Conservation (phyloP, 2,329 filamentous ascomycete species). For the Penicillium sp. region DNA sequence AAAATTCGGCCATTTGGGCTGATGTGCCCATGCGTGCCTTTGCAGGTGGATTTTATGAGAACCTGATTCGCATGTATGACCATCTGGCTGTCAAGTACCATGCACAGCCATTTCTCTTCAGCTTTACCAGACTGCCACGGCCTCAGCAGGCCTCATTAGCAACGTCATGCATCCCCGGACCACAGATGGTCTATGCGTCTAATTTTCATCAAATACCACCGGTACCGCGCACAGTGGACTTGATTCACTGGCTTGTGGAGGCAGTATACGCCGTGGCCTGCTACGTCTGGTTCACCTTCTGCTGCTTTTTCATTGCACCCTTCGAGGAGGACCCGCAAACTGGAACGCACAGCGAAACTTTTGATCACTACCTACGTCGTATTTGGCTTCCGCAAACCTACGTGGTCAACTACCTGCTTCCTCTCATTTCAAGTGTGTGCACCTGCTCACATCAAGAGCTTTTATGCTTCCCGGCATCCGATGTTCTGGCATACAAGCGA, state of each 20-base stretch:
- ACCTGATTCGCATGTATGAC: constrained; percentile 57
- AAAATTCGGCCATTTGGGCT: constrained; percentile 32
- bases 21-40: constrained; percentile 56
- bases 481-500: constrained; percentile 53
- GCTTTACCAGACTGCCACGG: constrained; percentile 43
- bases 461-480: constrained; percentile 53
- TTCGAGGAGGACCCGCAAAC: constrained; percentile 10
- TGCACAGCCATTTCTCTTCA: constrained; percentile 54
- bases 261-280: constrained; percentile 48
- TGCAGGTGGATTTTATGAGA: constrained; percentile 54
- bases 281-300: constrained; percentile 55
- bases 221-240: constrained; percentile 33
- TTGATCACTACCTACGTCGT: constrained; percentile 52
- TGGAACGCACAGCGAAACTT: constrained; percentile 39
- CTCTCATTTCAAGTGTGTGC: constrained; percentile 54
- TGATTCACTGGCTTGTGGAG: constrained; percentile 46
- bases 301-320: constrained; percentile 51
- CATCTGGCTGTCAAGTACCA: constrained; percentile 53
- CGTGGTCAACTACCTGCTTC: constrained; percentile 52
- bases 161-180: constrained; percentile 13
- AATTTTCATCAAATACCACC: constrained; percentile 53
- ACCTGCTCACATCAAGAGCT: constrained; percentile 55
- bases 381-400: constrained; percentile 52
- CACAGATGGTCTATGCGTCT: constrained; percentile 56
- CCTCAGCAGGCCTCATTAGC: constrained; percentile 6